Evolutionary conservation across 805 yeast species (phyloP), one percentile per base, ranked within the genome.

Genomic region (Cyberlindnera xishuangbannaensis): DNA sequence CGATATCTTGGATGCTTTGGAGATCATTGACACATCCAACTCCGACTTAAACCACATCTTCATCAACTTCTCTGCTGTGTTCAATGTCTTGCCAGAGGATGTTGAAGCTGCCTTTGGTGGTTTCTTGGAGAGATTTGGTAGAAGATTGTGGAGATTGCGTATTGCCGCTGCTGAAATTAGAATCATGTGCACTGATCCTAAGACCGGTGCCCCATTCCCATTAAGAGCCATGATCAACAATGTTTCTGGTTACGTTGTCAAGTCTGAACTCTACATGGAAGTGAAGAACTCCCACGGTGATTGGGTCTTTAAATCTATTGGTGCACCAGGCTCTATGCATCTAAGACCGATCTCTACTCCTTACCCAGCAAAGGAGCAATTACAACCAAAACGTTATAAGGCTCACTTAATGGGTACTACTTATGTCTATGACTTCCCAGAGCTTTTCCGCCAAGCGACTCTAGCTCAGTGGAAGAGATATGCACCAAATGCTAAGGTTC

Each of bases 381-480:
- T 92, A 54, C 98, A 92, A 69, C 97, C 97, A 51, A 92, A 92
- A 65, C 86, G 99, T 66, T 94, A 94, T 71, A 84, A 82, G 68
- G 99, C 99, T 31, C 97, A 92, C 63, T 72, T 85, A 52, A 83
- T 92, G 88, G 98, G 98, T 44, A 92, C 99, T 14, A 88, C 98
- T 9, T 92, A 86, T 56, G 96, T 86, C 31, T 92, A 94, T 55
- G 99, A 92, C 63, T 94, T 92, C 92, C 98, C 99, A 33, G 98
- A 92, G 59, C 67, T 92, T 53, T 92, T 94, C 82, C 84, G 88
- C 53, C 97, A 92, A 67, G 95, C 96, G 24, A 72, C 84, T 24
- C 61, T 76, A 36, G 70, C 88, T 15, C 82, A 78, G 61, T 92
- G 99, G 99, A 79, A 80, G 59, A 73, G 73, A 41, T 59, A 61